Evolutionary conservation across 306 rosid species (phyloP).

Genomic region (Oemleria cerasiformis): DNA sequence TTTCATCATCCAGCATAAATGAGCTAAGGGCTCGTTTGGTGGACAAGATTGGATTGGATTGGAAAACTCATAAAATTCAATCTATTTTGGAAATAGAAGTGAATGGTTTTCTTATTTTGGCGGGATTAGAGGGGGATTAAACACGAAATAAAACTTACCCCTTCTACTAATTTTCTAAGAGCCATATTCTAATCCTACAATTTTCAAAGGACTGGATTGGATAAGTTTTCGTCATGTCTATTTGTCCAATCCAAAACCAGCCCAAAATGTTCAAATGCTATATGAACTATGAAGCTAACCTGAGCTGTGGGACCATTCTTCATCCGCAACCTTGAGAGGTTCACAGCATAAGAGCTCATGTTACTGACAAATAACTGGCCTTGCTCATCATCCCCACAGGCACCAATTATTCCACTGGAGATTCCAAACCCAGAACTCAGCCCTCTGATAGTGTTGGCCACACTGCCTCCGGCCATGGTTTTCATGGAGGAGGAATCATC

Average conservation of each 20-base stretch:
- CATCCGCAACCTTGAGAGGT: slow-evolving; percentile 66
- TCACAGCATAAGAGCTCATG: slow-evolving; percentile 67
- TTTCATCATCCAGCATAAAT: slow-evolving; percentile 13
- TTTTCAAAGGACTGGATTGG: no score
- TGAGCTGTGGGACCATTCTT: slow-evolving; percentile 84
- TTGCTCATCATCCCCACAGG: slow-evolving; percentile 79
- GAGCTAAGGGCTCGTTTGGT: background rate
- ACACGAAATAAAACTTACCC: no score
- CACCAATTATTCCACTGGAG: slow-evolving; percentile 78
- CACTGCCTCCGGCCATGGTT: slow-evolving; percentile 91
- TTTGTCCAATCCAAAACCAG: background rate
- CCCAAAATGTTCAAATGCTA: background rate
- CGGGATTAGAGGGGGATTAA: no score
- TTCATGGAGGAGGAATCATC: slow-evolving; percentile 38
- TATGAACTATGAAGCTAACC: slow-evolving; percentile 39
- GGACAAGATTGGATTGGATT: no score
- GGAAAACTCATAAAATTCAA: no score
- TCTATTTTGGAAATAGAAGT: no score
- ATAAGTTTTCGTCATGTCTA: no score
- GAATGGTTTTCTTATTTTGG: no score
- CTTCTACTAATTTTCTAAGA: no score
- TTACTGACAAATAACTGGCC: slow-evolving; percentile 69
- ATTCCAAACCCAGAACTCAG: slow-evolving; percentile 68
- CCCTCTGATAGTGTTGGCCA: slow-evolving; percentile 87
- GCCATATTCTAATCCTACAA: no score